These are phyloP conservation scores for Epichloe festucae DNA, from an alignment of 2,329 filamentous ascomycete species.

Conservation along the genomic window DNA sequence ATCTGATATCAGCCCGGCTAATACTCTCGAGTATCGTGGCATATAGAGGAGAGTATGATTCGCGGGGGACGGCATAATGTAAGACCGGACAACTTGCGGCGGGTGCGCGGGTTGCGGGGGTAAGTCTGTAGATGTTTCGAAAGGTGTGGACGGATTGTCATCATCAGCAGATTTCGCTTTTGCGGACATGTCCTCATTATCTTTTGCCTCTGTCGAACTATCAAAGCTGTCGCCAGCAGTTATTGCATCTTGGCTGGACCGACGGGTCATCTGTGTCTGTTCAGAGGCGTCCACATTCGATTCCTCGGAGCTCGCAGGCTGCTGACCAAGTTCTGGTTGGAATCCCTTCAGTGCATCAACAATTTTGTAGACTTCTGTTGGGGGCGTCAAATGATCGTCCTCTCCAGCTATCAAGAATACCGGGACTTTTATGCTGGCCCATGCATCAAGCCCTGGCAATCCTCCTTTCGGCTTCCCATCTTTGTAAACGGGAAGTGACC, in stretches of 20 bases:
- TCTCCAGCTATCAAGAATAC: conserved; percentile 70
- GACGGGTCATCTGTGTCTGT: neutral
- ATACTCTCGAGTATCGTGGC: conserved; percentile 57
- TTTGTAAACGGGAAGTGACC: conserved; percentile 49
- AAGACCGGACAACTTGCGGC: conserved; percentile 47
- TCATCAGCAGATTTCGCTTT: conserved; percentile 22
- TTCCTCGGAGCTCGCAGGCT: neutral
- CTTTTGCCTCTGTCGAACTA: neutral
- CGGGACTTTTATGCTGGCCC: conserved; percentile 60
- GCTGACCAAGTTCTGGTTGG: conserved; percentile 16
- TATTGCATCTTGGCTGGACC: neutral
- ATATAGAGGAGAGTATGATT: conserved; percentile 78
- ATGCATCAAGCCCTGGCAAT: conserved; percentile 55
- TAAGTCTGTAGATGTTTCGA: conserved; percentile 22
- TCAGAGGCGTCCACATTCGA: neutral
- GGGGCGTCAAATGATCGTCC: conserved; percentile 63
- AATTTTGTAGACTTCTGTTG: conserved; percentile 58
- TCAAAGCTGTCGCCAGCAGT: neutral
- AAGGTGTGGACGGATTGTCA: conserved; percentile 33
- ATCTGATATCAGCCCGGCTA: conserved; percentile 70
- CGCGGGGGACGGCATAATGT: conserved; percentile 57
- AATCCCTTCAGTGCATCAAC: conserved; percentile 23
- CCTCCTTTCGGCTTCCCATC: conserved; percentile 46
- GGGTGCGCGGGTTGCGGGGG: conserved; percentile 37
- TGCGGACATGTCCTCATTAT: neutral